These are phyloP conservation scores for Calamus simplicifolius DNA, from an alignment of 176 grass and related monocot species.

Conservation along the genomic window DNA sequence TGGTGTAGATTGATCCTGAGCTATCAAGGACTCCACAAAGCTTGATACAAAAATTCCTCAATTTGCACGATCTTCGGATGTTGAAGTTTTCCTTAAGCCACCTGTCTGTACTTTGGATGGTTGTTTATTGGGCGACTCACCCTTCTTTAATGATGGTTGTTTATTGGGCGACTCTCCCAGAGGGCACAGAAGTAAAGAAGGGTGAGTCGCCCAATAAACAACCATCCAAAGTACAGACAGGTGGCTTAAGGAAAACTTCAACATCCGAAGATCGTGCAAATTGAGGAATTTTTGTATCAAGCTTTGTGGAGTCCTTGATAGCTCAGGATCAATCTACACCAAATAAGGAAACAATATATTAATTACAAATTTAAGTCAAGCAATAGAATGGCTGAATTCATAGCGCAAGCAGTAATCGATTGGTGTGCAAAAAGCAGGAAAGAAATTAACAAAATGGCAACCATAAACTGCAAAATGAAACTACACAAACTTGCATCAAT, in stretches of 20 bases:
- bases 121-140: conserved; percentile 69
- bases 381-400: too few relatives aligned
- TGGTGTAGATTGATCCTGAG: conserved; percentile 78
- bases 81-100: conserved; percentile 94
- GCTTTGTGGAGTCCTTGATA: conserved; percentile 92
- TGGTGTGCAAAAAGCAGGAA: not conserved
- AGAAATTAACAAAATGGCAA: not conserved
- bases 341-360: conserved; percentile 6
- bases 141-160: too few relatives aligned
- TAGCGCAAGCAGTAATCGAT: too few relatives aligned
- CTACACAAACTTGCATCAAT: too few relatives aligned
- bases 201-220: conserved; percentile 76
- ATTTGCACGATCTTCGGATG: conserved; percentile 79
- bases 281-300: conserved; percentile 91
- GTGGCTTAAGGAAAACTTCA: conserved; percentile 91
- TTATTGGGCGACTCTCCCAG: conserved; percentile 96
- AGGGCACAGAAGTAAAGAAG: conserved; percentile 95
- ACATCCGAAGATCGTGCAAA: conserved; percentile 85
- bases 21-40: conserved; percentile 95
- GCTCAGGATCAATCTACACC: conserved; percentile 83
- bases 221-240: conserved; percentile 61
- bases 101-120: conserved; percentile 64
- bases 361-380: not conserved
- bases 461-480: conserved; percentile 3
- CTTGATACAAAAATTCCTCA: conserved; percentile 91